Percentiles rank a stretch among this genome's conserved stretches.
Evolutionary conservation across 2,329 filamentous ascomycete genomes (phyloP).

Genomic region (Tympanopsis confertula): DNA sequence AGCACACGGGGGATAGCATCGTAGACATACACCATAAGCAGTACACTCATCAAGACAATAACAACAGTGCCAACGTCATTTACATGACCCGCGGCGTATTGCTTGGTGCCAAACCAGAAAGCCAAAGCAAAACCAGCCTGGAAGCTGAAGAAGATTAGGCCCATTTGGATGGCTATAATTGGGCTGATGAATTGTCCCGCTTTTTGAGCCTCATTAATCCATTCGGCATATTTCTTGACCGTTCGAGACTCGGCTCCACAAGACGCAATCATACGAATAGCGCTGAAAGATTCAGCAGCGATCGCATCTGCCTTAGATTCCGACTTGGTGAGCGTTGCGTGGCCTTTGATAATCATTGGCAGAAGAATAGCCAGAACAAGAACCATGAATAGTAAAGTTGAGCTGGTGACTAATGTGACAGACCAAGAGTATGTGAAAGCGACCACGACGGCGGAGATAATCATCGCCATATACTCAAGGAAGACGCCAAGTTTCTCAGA

Average conservation of each 20-base stretch:
- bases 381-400: constrained; percentile 28
- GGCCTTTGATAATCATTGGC: constrained; percentile 17
- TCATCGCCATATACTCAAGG: constrained; percentile 24
- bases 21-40: constrained; percentile 47
- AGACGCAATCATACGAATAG: constrained; percentile 49
- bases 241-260: constrained; percentile 48
- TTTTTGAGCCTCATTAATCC: constrained; percentile 38
- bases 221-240: constrained; percentile 36
- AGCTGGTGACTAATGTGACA: constrained; percentile 35
- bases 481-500: constrained; percentile 35
- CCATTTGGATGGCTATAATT: constrained; percentile 38
- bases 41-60: constrained; percentile 40
- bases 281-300: constrained; percentile 47
- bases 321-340: constrained; percentile 20
- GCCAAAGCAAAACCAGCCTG: constrained; percentile 41
- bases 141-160: constrained; percentile 40
- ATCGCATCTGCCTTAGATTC: constrained; percentile 40
- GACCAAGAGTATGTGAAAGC: constrained; percentile 38
- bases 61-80: constrained; percentile 39
- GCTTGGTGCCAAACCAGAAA: constrained; percentile 52
- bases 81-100: constrained; percentile 32
- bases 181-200: constrained; percentile 37
- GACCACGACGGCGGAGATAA: constrained; percentile 33
- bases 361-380: constrained; percentile 16
- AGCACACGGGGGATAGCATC: too few species aligned